Percentiles rank a stretch among this genome's conserved stretches.
These are phyloP conservation scores for Arthroderma uncinatum DNA, from an alignment of 2,329 filamentous ascomycete species.

Conservation along the genomic window DNA sequence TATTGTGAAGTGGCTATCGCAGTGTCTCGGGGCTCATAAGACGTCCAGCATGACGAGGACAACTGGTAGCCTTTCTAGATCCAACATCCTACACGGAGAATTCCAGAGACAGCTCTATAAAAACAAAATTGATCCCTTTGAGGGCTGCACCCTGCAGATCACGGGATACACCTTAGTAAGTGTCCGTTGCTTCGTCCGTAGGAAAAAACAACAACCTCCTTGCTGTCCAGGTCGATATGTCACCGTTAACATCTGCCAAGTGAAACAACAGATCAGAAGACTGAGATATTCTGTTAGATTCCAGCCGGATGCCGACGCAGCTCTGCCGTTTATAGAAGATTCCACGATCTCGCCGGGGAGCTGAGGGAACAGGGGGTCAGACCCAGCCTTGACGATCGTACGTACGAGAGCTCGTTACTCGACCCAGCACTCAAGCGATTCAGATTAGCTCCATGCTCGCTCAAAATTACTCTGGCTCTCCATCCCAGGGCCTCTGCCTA, in stretches of 20 bases:
- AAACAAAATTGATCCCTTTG: neutral
- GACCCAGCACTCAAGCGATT: neutral
- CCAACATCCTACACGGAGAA: neutral
- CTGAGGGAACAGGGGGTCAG: neutral
- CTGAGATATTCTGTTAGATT: neutral
- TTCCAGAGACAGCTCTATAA: neutral
- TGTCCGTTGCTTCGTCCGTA: neutral
- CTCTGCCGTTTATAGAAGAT: neutral
- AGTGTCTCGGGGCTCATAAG: neutral
- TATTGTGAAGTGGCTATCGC: neutral
- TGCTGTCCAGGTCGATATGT: neutral
- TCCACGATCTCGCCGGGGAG: neutral
- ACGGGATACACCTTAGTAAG: neutral
- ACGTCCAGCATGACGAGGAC: neutral
- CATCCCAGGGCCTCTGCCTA: neutral
- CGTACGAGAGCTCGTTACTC: neutral
- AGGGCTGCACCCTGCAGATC: neutral
- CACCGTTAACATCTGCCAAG: neutral
- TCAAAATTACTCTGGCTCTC: neutral
- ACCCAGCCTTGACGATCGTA: neutral
- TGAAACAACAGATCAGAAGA: neutral
- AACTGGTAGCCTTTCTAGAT: neutral
- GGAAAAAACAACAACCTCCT: neutral
- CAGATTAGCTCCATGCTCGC: conserved; percentile 1
- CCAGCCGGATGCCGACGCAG: neutral